Evolutionary conservation across 768 basidiomycete genomes (phyloP), one percentile per base, ranked within the genome.

Genomic region (Mycena rosella): DNA sequence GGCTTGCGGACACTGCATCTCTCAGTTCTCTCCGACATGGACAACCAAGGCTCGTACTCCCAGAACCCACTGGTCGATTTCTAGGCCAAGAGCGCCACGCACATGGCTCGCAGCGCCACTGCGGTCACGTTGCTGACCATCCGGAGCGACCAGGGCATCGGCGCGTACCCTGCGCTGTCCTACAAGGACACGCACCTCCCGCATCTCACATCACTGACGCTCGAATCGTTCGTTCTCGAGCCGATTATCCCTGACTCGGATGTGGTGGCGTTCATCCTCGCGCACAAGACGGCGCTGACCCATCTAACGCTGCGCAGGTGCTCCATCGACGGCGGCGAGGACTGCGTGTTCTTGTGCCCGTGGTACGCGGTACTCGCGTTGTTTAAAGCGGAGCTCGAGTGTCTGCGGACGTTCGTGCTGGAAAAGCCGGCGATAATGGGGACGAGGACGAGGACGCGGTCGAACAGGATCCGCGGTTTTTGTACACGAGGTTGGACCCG

Each of bases 221-320:
- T 69, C 11, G 26, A 64, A 24, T 14, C 30, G 10, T 69, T 64
- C 47, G 15, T 24, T 9, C 26, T 69, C 18, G 18, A 53, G 0
- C 27, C 56, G 10, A 5, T 7, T 1, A 5, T 17, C 15, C 38
- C 55, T 6, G 51, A 57, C 5, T 2, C 1, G 30, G 68, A 69
- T 42, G 29, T 49, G 22, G 27, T 48, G 2, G 29, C 26, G 2
- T 58, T 69, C 29, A 58, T 69, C 30, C 24, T 69, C 18, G 51
- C 63, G 13, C 68, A 69, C 47, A 40, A 32, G 22, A 22, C 54
- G 18, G 65, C 68, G 14, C 59, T 65, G 0, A 34, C 45, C 26
- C 63, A 36, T 18, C 59, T 69, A 9, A 47, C 55, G 30, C 42
- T 69, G 18, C 7, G n/a, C 18, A 38, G 22, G 1, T 65, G 58